phyloP scores from a whole-genome alignment of 345 rosid genomes.

The Ricinus communis region DNA sequence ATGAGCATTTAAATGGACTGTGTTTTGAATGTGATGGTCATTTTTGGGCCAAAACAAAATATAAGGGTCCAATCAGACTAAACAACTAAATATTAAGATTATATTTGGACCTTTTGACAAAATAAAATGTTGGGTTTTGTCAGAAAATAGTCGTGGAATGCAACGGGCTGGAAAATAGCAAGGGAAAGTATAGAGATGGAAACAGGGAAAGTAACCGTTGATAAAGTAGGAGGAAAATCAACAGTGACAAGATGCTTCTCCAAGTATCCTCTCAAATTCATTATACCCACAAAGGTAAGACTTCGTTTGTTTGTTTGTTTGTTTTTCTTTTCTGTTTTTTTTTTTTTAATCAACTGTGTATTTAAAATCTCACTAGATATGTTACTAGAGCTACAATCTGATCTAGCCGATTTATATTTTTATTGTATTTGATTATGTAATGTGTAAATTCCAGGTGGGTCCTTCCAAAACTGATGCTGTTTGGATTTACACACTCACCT shows the following conservation, averaged over 20 bases:
- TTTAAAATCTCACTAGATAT: not conserved
- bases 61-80: no score
- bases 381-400: not conserved
- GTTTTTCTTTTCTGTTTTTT: not conserved
- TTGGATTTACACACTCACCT: constrained; percentile 86
- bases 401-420: not conserved
- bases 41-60: no score
- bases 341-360: not conserved
- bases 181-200: constrained; percentile 32
- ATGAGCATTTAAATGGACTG: no score
- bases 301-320: constrained; percentile 7
- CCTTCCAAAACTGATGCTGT: constrained; percentile 66
- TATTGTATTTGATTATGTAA: not conserved
- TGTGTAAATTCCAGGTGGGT: constrained; percentile 56
- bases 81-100: no score
- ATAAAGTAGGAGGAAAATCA: constrained; percentile 69
- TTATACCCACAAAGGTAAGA: constrained; percentile 64
- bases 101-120: no score
- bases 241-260: constrained; percentile 71
- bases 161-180: no score
- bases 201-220: constrained; percentile 65
- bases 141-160: no score
- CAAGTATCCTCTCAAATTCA: constrained; percentile 90
- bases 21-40: no score
- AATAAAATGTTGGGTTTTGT: no score